These are phyloP conservation scores for Fraxinus angustifolia DNA, from an alignment of 305 asterid species.

Conservation along the genomic window DNA sequence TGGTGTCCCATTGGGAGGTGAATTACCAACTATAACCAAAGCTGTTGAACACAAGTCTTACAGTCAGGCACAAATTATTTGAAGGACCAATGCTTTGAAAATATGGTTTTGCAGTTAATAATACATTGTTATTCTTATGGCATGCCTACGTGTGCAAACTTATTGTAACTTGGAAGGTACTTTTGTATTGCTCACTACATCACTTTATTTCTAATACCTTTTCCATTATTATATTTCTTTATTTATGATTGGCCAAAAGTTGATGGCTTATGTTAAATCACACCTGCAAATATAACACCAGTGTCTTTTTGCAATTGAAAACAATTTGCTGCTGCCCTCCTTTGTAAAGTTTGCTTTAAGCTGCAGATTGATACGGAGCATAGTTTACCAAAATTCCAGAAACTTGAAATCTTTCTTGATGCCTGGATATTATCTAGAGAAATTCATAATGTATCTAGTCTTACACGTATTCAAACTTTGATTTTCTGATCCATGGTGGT, in stretches of 20 bases:
- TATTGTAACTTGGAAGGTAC: background rate
- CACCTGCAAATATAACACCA: background rate
- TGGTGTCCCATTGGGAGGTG: background rate
- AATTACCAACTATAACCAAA: background rate
- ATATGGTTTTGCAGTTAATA: background rate
- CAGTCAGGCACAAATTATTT: background rate
- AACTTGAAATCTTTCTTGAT: background rate
- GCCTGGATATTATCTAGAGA: background rate
- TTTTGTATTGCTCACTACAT: background rate
- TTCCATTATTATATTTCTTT: background rate
- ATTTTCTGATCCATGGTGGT: background rate
- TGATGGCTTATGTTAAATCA: background rate
- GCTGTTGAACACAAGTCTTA: background rate
- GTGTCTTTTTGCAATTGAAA: background rate
- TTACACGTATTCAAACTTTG: slow-evolving; percentile 2
- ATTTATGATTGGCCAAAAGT: background rate
- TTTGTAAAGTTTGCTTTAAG: background rate
- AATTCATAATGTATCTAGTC: background rate
- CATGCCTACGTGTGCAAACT: background rate
- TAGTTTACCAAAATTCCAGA: background rate
- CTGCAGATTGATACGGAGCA: background rate
- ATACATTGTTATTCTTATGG: background rate
- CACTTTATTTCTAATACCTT: background rate
- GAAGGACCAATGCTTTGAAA: background rate
- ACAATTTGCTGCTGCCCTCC: background rate